Percentiles rank a stretch among this genome's conserved stretches.
Evolutionary conservation across 2,329 filamentous ascomycete species (phyloP).

Genomic region (Macroventuria anomochaeta): DNA sequence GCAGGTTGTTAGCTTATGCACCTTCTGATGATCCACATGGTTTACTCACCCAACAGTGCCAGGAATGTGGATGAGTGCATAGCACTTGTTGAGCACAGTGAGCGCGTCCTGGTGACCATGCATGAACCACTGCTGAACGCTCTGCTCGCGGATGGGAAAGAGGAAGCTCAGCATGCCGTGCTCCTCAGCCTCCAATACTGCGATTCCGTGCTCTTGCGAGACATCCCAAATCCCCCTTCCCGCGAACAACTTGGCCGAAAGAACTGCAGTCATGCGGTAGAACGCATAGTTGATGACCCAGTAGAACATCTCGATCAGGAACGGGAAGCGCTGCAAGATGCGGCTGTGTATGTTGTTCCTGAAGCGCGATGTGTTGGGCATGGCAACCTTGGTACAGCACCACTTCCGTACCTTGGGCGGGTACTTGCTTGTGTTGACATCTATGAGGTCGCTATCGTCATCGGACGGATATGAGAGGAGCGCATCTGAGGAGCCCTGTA

Average conservation of each 20-base stretch:
- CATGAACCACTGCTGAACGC: conserved; percentile 65
- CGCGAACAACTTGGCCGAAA: conserved; percentile 60
- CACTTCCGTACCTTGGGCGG: conserved; percentile 59
- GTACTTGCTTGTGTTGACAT: conserved; percentile 47
- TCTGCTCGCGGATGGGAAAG: conserved; percentile 60
- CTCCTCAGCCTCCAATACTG: conserved; percentile 63
- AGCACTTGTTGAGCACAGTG: conserved; percentile 64
- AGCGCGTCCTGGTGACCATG: conserved; percentile 60
- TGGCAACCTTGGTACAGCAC: conserved; percentile 59
- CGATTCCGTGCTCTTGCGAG: conserved; percentile 62
- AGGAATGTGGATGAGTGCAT: conserved; percentile 67
- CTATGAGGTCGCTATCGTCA: conserved; percentile 46
- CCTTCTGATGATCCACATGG: conserved; percentile 21
- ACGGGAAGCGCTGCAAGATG: conserved; percentile 71
- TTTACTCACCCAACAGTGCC: conserved; percentile 62
- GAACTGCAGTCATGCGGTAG: conserved; percentile 65
- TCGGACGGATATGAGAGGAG: conserved; percentile 48
- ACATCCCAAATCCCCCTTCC: conserved; percentile 62
- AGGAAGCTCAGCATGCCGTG: conserved; percentile 58
- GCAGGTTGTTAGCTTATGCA: neutral
- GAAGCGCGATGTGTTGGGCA: conserved; percentile 68
- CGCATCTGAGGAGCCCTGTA: conserved; percentile 49
- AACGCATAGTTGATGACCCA: conserved; percentile 71
- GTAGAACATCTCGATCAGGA: conserved; percentile 76
- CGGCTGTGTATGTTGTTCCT: conserved; percentile 65